phyloP scores from a whole-genome alignment of 257 asterid genomes.

The Cinchona pubescens region DNA sequence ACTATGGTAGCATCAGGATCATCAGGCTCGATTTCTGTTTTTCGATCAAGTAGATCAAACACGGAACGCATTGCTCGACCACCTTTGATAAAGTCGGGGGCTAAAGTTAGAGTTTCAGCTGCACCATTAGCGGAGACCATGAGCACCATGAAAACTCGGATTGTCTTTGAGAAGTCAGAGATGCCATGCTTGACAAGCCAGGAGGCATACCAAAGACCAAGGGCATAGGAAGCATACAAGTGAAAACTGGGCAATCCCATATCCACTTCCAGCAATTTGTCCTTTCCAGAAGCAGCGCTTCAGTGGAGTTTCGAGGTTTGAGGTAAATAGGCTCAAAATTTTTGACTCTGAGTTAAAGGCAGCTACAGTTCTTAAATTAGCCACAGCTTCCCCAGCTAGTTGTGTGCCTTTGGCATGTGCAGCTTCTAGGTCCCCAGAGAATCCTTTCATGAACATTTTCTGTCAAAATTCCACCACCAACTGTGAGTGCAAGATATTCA shows the following conservation, averaged over 20 bases:
- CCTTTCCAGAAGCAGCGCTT: conserved; percentile 93
- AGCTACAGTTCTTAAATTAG: conserved; percentile 80
- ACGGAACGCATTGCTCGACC: conserved; percentile 88
- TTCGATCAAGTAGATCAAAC: conserved; percentile 77
- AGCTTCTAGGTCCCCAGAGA: conserved; percentile 91
- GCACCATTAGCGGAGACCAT: conserved; percentile 95
- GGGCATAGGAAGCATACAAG: conserved; percentile 84
- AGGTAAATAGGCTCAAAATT: conserved; percentile 56
- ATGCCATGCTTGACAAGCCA: conserved; percentile 88
- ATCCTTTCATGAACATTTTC: conserved; percentile 97
- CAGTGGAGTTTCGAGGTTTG: conserved; percentile 59
- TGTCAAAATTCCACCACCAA: conserved; percentile 23
- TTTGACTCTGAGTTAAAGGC: conserved; percentile 80
- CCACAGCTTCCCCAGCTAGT: conserved; percentile 93
- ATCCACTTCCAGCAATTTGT: conserved; percentile 83
- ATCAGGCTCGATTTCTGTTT: conserved; percentile 76
- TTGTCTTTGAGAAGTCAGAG: conserved; percentile 83
- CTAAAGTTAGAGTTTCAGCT: conserved; percentile 81
- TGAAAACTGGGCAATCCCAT: conserved; percentile 75
- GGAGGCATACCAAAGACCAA: conserved; percentile 94
- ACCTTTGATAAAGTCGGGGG: conserved; percentile 88
- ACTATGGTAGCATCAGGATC: conserved; percentile 42
- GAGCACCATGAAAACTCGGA: conserved; percentile 92
- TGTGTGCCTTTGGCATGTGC: conserved; percentile 88
- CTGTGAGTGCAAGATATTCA: background rate